Percentiles rank a stretch among this genome's conserved stretches.
phyloP scores from a whole-genome alignment of 2,329 filamentous ascomycete genomes.

The Myriosclerotinia duriaeana region DNA sequence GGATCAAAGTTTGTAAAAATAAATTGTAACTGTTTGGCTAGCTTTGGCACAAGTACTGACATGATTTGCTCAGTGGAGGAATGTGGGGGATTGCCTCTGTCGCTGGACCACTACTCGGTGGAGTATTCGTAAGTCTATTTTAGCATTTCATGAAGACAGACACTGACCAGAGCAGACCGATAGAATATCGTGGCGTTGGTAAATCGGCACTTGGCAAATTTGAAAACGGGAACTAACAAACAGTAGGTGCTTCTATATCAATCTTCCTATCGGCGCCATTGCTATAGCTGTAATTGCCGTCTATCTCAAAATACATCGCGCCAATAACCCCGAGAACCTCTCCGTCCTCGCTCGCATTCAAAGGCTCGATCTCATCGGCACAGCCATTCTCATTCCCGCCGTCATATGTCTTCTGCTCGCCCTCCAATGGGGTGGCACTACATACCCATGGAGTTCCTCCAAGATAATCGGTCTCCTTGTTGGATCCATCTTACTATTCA shows the following conservation, averaged over 20 bases:
- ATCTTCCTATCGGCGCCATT: constrained; percentile 41
- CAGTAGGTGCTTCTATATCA: constrained; percentile 34
- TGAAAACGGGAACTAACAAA: background rate
- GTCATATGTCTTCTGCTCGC: constrained; percentile 44
- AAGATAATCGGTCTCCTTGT: constrained; percentile 42
- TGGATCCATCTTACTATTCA: constrained; percentile 37
- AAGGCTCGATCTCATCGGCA: constrained; percentile 43
- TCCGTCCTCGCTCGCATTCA: constrained; percentile 31
- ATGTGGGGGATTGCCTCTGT: constrained; percentile 40
- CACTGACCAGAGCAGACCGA: constrained; percentile 26
- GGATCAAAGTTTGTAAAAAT: background rate
- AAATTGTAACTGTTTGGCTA: background rate
- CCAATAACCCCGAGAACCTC: constrained; percentile 35
- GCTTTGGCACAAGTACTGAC: background rate
- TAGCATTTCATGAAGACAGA: background rate
- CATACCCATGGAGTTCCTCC: constrained; percentile 42
- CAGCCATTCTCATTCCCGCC: constrained; percentile 41
- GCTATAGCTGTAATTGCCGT: constrained; percentile 44
- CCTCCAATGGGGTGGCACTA: constrained; percentile 45
- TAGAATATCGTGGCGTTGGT: constrained; percentile 39
- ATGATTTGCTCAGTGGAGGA: constrained; percentile 25
- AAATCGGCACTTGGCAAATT: background rate
- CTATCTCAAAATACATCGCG: constrained; percentile 46
- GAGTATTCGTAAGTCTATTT: constrained; percentile 32
- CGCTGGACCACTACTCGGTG: constrained; percentile 40